phyloP scores from a whole-genome alignment of 306 rosid species.

The Cucurbita pepo region DNA sequence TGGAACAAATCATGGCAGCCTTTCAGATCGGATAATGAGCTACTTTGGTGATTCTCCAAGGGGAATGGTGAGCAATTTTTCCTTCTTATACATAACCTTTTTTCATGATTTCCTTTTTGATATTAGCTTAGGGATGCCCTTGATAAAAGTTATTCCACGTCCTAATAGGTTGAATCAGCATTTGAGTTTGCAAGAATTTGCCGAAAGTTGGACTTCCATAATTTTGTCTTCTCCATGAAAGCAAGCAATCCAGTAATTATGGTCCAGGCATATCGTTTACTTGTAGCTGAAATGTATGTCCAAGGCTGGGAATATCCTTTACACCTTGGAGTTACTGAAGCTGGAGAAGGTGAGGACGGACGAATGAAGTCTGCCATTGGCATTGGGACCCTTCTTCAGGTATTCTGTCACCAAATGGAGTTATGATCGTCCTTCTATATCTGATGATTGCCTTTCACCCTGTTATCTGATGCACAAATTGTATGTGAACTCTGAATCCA shows the following conservation, averaged over 20 bases:
- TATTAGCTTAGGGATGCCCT: neutral
- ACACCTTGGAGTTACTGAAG: constrained; percentile 99
- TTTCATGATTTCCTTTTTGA: neutral
- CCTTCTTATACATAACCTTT: constrained; percentile 1
- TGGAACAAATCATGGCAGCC: constrained; percentile 98
- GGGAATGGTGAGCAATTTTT: constrained; percentile 69
- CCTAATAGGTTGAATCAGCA: constrained; percentile 92
- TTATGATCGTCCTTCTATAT: neutral
- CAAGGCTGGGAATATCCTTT: constrained; percentile 96
- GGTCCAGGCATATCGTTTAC: constrained; percentile 95
- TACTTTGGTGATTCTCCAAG: constrained; percentile 97
- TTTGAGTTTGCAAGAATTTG: constrained; percentile 98
- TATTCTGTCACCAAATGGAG: constrained; percentile 4
- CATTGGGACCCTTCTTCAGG: constrained; percentile 99
- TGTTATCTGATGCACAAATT: neutral
- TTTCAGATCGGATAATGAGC: constrained; percentile 99
- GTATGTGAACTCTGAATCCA: neutral
- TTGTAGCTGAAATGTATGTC: constrained; percentile 95
- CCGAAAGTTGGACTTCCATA: constrained; percentile 80
- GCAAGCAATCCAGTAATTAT: constrained; percentile 98
- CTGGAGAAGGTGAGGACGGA: constrained; percentile 99
- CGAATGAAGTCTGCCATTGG: constrained; percentile 99
- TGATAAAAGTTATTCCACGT: constrained; percentile 13
- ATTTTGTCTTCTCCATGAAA: constrained; percentile 92
- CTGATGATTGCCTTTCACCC: neutral